Evolutionary conservation across 2,329 filamentous ascomycete species (phyloP).

Genomic region (Colletotrichum salicis): DNA sequence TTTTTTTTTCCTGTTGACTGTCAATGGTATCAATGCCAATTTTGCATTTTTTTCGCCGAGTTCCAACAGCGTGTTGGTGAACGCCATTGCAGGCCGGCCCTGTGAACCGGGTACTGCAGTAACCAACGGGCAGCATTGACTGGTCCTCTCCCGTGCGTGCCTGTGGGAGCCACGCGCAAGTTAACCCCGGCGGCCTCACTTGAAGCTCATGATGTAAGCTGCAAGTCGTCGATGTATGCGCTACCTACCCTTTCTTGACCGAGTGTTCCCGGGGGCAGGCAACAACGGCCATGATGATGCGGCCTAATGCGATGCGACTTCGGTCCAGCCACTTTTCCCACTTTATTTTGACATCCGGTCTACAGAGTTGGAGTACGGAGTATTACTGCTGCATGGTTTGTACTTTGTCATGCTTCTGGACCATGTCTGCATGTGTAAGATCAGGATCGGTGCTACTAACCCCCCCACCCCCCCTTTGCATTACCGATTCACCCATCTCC

Average conservation of each 20-base stretch:
- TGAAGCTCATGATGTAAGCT: too few relatives aligned
- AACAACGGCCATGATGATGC: not conserved
- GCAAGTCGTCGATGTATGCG: too few relatives aligned
- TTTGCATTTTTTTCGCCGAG: not conserved
- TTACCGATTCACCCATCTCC: not conserved
- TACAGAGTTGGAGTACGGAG: not conserved
- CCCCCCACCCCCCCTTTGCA: not conserved
- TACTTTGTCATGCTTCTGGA: not conserved
- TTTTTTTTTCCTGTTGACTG: not conserved
- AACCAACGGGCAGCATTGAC: too few relatives aligned
- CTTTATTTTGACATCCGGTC: conserved; percentile 9
- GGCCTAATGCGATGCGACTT: not conserved
- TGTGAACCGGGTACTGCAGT: too few relatives aligned
- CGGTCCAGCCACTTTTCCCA: not conserved
- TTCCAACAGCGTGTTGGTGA: too few relatives aligned
- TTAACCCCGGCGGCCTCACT: too few relatives aligned
- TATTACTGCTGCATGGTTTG: not conserved
- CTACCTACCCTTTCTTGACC: too few relatives aligned
- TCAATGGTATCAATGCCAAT: not conserved
- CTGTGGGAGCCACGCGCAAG: not conserved
- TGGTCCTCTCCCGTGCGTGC: not conserved
- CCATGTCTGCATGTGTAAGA: not conserved
- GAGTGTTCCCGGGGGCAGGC: not conserved
- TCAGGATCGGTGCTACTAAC: not conserved
- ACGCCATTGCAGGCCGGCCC: too few relatives aligned